Base-by-base conservation (phyloP, 2,329 filamentous ascomycete species). In the Ophiostoma ulmi region DNA sequence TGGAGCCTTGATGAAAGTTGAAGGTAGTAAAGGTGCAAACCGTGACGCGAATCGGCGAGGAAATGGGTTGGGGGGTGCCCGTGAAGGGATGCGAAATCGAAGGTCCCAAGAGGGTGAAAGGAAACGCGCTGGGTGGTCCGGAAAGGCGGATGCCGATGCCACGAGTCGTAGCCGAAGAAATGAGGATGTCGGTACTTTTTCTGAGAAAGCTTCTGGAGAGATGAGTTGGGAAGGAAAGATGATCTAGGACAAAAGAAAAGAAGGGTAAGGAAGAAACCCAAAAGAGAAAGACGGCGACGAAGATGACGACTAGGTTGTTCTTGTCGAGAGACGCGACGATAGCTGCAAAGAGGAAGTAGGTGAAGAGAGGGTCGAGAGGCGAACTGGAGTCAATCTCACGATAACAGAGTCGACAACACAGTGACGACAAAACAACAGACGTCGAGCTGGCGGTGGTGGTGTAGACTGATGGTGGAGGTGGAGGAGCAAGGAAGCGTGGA, bases 401-500 rank as follows among this genome's bases (percentile, higher is more conserved):
- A 58, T 22, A 48, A 10, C 10, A 58, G 22, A 17, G 52, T 26
- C 52, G 22, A 58, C 52, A 58, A 13, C n/a, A 31, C 11, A 58
- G 22, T 26, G 52, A 26, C 44, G 22, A 17, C 52, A 58, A 58
- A 58, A 26, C 52, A 58, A 58, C 52, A 58, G 58, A 63, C 58
- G 58, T 63, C 58, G 58, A 35, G 58, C 11, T 63, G 58, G 58
- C 26, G 52, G 52, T 63, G 52, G 52, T 55, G 58, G 58, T 63
- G 58, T 31, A 17, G 58, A 35, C 10, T 6, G 58, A 35, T 35
- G 58, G 26, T 63, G 58, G 58, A 63, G 58, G 58, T 63, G 58
- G 58, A 63, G 58, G 58, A 63, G 58, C 58, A 63, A 63, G 22
- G 58, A 63, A 35, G 58, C 26, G 26, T 63, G 58, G 58, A 63